These are phyloP conservation scores for Suillus fuscotomentosus DNA, from an alignment of 768 basidiomycete genomes.

Conservation along the genomic window DNA sequence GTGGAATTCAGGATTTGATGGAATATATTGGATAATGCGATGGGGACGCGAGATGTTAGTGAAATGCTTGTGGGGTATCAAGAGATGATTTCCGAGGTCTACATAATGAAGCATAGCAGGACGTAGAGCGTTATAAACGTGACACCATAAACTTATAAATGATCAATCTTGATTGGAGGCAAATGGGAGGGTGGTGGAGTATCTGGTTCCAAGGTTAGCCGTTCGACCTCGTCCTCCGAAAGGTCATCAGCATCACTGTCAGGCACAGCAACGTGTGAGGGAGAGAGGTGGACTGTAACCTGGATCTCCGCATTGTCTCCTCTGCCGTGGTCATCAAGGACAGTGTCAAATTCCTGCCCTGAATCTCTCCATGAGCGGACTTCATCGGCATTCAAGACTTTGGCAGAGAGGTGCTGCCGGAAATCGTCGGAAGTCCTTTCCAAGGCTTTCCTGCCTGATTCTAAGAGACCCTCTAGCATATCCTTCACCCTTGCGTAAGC, in stretches of 20 bases:
- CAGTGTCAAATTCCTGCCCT: slow-evolving; percentile 18
- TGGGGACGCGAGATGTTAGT: slow-evolving; percentile 9
- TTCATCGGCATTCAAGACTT: slow-evolving; percentile 75
- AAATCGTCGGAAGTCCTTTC: slow-evolving; percentile 56
- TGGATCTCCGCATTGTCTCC: slow-evolving; percentile 20
- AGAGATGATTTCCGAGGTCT: slow-evolving; percentile 22
- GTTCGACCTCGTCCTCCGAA: slow-evolving; percentile 28
- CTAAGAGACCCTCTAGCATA: slow-evolving; percentile 63
- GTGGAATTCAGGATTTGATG: neutral
- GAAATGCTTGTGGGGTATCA: slow-evolving; percentile 25
- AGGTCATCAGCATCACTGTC: slow-evolving; percentile 15
- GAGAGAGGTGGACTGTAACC: slow-evolving; percentile 12
- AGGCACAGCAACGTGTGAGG: slow-evolving; percentile 19
- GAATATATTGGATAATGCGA: slow-evolving; percentile 16
- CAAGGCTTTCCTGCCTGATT: slow-evolving; percentile 59
- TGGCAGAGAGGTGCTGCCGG: slow-evolving; percentile 46
- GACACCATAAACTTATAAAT: slow-evolving; percentile 12
- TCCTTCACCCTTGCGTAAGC: slow-evolving; percentile 60
- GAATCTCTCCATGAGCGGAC: slow-evolving; percentile 57
- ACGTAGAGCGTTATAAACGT: slow-evolving; percentile 5
- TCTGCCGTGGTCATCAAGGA: slow-evolving; percentile 13
- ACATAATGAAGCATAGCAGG: slow-evolving; percentile 15
- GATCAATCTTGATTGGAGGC: slow-evolving; percentile 47
- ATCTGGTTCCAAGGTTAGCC: slow-evolving; percentile 16
- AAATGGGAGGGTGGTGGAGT: slow-evolving; percentile 16